phyloP scores from a whole-genome alignment of 2,329 filamentous ascomycete genomes.

The Pseudocercospora musae region DNA sequence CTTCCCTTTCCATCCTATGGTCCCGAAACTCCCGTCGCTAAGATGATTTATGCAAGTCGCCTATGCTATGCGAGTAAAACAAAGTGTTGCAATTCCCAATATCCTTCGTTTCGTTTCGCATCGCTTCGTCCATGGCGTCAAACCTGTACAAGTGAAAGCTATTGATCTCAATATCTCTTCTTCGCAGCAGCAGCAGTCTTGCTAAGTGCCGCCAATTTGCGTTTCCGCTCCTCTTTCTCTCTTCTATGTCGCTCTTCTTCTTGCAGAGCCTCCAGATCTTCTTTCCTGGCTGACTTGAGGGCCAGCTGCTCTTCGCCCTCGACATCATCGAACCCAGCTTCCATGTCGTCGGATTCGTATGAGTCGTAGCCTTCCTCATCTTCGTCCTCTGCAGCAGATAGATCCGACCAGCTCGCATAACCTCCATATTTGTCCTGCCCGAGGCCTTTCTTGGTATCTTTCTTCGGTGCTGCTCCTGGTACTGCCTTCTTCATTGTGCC shows the following conservation, averaged over 20 bases:
- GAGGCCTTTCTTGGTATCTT: constrained; percentile 35
- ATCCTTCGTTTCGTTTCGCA: background rate
- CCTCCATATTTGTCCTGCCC: constrained; percentile 36
- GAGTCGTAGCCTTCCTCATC: constrained; percentile 76
- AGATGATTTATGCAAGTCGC: background rate
- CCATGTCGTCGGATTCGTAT: constrained; percentile 60
- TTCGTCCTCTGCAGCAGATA: constrained; percentile 52
- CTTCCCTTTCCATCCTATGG: background rate
- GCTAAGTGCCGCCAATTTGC: constrained; percentile 37
- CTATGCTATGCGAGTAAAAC: background rate
- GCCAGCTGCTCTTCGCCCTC: constrained; percentile 67
- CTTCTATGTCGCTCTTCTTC: constrained; percentile 60
- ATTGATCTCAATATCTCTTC: constrained; percentile 19
- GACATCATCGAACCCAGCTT: constrained; percentile 68
- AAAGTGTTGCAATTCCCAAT: background rate
- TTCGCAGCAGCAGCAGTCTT: constrained; percentile 34
- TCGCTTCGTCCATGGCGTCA: background rate
- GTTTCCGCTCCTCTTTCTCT: constrained; percentile 57
- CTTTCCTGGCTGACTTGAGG: constrained; percentile 59
- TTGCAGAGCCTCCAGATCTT: constrained; percentile 63
- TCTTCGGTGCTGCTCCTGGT: constrained; percentile 37
- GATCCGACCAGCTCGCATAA: constrained; percentile 40
- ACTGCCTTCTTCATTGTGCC: constrained; percentile 47
- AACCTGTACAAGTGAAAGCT: background rate
- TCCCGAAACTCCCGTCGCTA: background rate